These are phyloP conservation scores for Cladosporium sp. DNA, from an alignment of 2,329 filamentous ascomycete species.

Conservation along the genomic window DNA sequence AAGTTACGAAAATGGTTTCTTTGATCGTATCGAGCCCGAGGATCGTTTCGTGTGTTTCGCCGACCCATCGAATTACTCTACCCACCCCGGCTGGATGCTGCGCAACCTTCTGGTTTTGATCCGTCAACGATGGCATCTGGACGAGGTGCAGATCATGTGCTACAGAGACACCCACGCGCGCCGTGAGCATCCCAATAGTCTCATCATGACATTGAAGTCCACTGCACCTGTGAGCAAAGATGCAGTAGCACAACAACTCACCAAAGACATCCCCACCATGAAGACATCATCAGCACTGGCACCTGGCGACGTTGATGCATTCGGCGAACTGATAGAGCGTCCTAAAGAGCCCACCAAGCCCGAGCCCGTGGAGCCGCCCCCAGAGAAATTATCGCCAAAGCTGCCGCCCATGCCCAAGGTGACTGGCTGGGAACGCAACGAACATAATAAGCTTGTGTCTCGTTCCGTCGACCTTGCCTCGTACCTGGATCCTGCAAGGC, in stretches of 20 bases:
- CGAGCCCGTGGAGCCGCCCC: conserved; percentile 19
- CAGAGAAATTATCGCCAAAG: conserved; percentile 45
- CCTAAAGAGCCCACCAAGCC: conserved; percentile 14
- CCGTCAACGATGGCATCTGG: conserved; percentile 72
- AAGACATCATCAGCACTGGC: conserved; percentile 24
- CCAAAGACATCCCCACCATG: conserved; percentile 23
- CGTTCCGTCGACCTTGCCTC: conserved; percentile 79
- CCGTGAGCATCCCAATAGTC: conserved; percentile 75
- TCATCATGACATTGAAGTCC: conserved; percentile 66
- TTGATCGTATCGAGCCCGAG: conserved; percentile 64
- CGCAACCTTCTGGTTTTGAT: conserved; percentile 84
- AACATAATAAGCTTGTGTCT: conserved; percentile 70
- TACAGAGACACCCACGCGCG: conserved; percentile 79
- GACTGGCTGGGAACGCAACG: conserved; percentile 90
- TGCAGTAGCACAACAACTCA: conserved; percentile 20
- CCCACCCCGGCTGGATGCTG: conserved; percentile 88
- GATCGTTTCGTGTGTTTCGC: conserved; percentile 83
- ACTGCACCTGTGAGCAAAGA: conserved; percentile 37
- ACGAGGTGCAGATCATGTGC: conserved; percentile 77
- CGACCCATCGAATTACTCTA: conserved; percentile 85
- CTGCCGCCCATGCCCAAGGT: conserved; percentile 62
- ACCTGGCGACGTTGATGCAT: conserved; percentile 28
- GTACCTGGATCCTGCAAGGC: conserved; percentile 83
- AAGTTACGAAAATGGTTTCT: conserved; percentile 83
- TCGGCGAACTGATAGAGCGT: conserved; percentile 28